These are phyloP conservation scores for Boletus smithii DNA, from an alignment of 1,284 basidiomycete species.

Conservation along the genomic window DNA sequence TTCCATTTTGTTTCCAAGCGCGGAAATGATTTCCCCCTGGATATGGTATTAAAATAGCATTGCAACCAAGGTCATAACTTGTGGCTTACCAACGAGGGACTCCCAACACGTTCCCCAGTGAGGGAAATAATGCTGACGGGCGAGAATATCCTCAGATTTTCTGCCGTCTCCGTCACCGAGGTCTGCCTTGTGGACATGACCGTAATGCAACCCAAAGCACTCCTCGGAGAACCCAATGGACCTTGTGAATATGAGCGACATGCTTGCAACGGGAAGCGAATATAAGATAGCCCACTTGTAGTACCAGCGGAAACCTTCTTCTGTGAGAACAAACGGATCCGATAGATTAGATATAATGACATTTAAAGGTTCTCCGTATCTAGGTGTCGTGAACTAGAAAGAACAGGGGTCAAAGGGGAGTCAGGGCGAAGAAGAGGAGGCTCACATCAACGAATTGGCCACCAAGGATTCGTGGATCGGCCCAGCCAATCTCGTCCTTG, in stretches of 20 bases:
- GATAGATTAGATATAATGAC: slow-evolving; percentile 58
- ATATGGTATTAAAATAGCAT: not conserved
- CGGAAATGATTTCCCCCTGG: slow-evolving; percentile 62
- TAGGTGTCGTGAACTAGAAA: slow-evolving; percentile 58
- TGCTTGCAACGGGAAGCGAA: not conserved
- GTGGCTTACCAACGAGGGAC: slow-evolving; percentile 53
- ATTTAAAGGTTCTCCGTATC: slow-evolving; percentile 72
- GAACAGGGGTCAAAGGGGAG: slow-evolving; percentile 2
- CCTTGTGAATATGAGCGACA: slow-evolving; percentile 35
- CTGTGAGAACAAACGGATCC: slow-evolving; percentile 64
- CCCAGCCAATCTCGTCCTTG: slow-evolving; percentile 48
- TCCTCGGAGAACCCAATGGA: slow-evolving; percentile 77
- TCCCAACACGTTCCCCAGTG: slow-evolving; percentile 72
- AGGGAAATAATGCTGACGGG: slow-evolving; percentile 65
- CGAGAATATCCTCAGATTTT: slow-evolving; percentile 61
- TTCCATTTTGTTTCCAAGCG: slow-evolving; percentile 73
- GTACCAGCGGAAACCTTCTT: slow-evolving; percentile 58
- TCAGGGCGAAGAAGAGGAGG: slow-evolving; percentile 11
- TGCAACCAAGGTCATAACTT: slow-evolving; percentile 24
- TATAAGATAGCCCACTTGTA: slow-evolving; percentile 42
- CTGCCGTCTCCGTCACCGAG: slow-evolving; percentile 68
- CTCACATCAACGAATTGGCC: slow-evolving; percentile 70
- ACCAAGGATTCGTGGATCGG: slow-evolving; percentile 66
- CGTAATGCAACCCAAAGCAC: slow-evolving; percentile 69
- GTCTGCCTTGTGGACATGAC: slow-evolving; percentile 63